Evolutionary conservation across 805 yeast species (phyloP), one percentile per base, ranked within the genome.

Genomic region (Cyberlindnera misumaiensis): DNA sequence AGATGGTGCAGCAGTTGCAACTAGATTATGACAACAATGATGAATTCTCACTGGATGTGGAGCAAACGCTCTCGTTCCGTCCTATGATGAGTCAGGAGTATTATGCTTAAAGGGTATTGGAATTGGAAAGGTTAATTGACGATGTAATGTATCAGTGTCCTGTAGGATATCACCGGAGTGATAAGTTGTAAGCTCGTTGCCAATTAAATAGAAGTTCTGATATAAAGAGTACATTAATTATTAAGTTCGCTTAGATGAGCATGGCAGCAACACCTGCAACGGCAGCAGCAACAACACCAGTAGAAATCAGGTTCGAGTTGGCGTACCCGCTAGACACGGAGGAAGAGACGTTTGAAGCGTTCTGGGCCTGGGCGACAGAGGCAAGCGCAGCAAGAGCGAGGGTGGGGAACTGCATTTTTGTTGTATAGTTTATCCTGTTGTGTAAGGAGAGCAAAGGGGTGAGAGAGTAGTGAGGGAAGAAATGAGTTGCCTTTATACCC

Each of bases 1-100:
- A n/a, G 16, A 4, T 12, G 18, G 30, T n/a, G 30, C 26, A 28
- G 20, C 15, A 17, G 5, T 13, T 28, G n/a, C 31, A 18, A 13
- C 40, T 49, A 8, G 51, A 48, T 17, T 51, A 43, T 35, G 59
- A 54, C 15, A 36, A 48, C 35, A 48, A 55, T 40, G 58, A 55
- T 35, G 58, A 48, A 30, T 55, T 30, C 41, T 48, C 54, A 5
- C 33, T 55, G 34, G 59, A 55, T 41, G 48, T 52, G 25, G 59
- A 55, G 40, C 58, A 54, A 36, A 45, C 42, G 11, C 37, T 38
- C 30, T 39, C 47, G 3, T 48, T 41, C 33, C 36, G 37, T 16
- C 51, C 52, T 27, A 37, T 46, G 26, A 32, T 41, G 37, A 32
- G 30, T n/a, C 32, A 25, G n/a, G 35, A 29, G n/a, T 42, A 37